These are phyloP conservation scores for Xerophyta viscosa DNA, from an alignment of 106 monocot species.

Conservation along the genomic window DNA sequence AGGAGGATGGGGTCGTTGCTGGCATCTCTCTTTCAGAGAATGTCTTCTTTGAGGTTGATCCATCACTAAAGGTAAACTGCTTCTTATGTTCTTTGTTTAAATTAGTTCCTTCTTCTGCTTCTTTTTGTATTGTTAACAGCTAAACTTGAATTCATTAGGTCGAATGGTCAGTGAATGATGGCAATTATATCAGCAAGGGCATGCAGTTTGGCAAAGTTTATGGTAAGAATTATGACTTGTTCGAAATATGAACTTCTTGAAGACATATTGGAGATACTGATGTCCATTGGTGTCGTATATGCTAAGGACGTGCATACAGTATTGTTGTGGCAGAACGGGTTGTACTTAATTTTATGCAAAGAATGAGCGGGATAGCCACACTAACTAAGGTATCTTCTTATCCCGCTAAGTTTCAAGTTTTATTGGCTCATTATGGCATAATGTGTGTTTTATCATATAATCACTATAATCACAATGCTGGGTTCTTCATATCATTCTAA, in stretches of 20 bases:
- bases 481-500: too few relatives aligned
- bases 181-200: constrained; percentile 63
- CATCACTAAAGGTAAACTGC: constrained; percentile 58
- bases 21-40: constrained; percentile 90
- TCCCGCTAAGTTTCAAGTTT: too few relatives aligned
- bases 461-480: too few relatives aligned
- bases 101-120: not conserved
- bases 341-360: constrained; percentile 99
- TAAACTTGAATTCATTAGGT: constrained; percentile 31
- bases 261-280: not conserved
- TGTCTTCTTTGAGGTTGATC: constrained; percentile 80
- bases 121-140: not conserved
- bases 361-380: constrained; percentile 99
- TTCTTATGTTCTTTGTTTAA: not conserved
- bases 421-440: too few relatives aligned
- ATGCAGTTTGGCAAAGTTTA: constrained; percentile 81
- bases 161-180: constrained; percentile 81
- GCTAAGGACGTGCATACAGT: constrained; percentile 62
- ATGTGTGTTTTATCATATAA: too few relatives aligned
- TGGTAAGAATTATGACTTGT: constrained; percentile 32
- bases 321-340: constrained; percentile 95
- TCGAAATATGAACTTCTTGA: not conserved
- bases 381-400: constrained; percentile 74
- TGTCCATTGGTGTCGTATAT: too few relatives aligned
- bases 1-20: constrained; percentile 91